These are phyloP conservation scores for Mortierella alpina DNA, from an alignment of 192 early-diverging fungal species.

Conservation along the genomic window DNA sequence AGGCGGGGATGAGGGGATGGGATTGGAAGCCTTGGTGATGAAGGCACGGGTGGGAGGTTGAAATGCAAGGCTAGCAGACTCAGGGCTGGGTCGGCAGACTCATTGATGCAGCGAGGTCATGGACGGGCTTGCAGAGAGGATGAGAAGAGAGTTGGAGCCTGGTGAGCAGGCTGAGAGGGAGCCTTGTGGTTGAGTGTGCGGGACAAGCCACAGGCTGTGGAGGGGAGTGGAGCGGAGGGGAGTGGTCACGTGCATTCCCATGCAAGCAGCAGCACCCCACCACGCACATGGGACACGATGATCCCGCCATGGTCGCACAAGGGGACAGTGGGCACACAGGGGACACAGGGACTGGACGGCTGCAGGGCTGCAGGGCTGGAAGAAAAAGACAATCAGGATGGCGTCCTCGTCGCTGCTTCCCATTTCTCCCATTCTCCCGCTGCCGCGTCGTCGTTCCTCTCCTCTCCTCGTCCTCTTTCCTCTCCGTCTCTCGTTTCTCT, in stretches of 20 bases:
- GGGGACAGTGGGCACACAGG: not conserved
- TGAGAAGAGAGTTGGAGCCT: no score
- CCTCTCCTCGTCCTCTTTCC: slow-evolving; percentile 5
- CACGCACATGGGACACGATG: no score
- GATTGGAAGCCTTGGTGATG: not conserved
- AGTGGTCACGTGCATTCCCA: no score
- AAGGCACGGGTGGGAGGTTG: no score
- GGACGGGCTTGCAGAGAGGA: not conserved
- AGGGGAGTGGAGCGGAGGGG: no score
- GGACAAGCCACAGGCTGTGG: no score
- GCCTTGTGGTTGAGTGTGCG: not conserved
- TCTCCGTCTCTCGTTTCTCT: not conserved
- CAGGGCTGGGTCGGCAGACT: no score
- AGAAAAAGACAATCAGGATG: not conserved
- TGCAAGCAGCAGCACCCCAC: no score
- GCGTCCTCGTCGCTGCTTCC: not conserved
- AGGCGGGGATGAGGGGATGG: not conserved
- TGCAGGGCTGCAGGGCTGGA: not conserved
- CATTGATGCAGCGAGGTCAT: no score
- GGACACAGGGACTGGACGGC: not conserved
- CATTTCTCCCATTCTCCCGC: not conserved
- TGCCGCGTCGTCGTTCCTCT: not conserved
- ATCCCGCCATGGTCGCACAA: not conserved
- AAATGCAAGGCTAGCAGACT: no score
- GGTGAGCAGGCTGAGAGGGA: not conserved